Evolutionary conservation across 495 filamentous ascomycete species (phyloP).

Genomic region (Eremomyces bilateralis): DNA sequence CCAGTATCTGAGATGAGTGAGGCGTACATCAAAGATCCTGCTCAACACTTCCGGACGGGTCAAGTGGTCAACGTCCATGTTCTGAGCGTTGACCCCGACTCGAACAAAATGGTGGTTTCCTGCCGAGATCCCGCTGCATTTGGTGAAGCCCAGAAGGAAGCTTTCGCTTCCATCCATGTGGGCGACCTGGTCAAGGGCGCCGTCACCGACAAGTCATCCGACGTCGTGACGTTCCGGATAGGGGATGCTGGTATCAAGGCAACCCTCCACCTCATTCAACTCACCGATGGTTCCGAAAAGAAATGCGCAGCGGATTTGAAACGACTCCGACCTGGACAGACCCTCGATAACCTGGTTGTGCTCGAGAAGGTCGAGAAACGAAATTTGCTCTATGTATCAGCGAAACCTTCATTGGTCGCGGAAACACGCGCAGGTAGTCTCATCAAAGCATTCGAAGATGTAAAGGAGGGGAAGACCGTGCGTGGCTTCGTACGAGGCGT

Average conservation of each 20-base stretch:
- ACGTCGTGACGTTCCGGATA: conserved; percentile 58
- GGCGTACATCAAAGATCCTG: conserved; percentile 73
- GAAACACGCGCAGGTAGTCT: conserved; percentile 43
- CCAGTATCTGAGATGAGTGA: conserved; percentile 95
- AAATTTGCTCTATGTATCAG: conserved; percentile 48
- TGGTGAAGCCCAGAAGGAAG: conserved; percentile 48
- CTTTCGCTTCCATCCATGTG: conserved; percentile 44
- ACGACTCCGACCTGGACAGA: conserved; percentile 62
- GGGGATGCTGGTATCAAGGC: conserved; percentile 49
- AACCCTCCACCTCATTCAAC: conserved; percentile 48
- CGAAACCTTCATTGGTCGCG: conserved; percentile 62
- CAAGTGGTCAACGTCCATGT: conserved; percentile 81
- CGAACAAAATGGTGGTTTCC: conserved; percentile 57
- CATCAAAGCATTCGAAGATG: conserved; percentile 41
- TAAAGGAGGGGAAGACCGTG: conserved; percentile 42
- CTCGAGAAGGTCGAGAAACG: conserved; percentile 56
- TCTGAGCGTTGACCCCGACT: conserved; percentile 49
- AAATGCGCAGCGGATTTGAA: conserved; percentile 56
- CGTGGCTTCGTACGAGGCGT: conserved; percentile 74
- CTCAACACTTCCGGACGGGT: conserved; percentile 68
- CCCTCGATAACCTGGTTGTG: conserved; percentile 59
- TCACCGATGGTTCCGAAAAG: conserved; percentile 55
- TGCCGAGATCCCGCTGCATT: conserved; percentile 75
- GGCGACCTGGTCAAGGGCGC: conserved; percentile 54
- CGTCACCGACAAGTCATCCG: conserved; percentile 66